A percentile compares a stretch with the other conserved stretches of the same genome.
Conservation (phyloP, 2,329 filamentous ascomycete genomes). For the Verticillium nubilum region DNA sequence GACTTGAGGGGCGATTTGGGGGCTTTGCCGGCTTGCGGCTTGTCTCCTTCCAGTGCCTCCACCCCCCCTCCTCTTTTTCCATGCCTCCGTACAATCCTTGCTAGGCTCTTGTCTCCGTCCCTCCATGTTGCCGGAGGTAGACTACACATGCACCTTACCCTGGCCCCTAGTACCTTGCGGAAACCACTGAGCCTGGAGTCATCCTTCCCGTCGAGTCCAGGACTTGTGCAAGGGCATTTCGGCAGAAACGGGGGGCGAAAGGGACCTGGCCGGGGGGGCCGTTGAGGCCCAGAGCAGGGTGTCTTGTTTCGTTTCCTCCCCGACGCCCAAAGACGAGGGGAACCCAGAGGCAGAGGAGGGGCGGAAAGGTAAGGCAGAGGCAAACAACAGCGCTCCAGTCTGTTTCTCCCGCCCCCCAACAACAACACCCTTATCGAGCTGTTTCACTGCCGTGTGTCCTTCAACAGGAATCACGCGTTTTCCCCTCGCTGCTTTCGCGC, state of each 20-base stretch:
- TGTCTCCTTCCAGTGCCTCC: conserved; percentile 1
- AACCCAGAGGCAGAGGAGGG: neutral
- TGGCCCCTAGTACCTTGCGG: conserved; percentile 1
- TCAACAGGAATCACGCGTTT: neutral
- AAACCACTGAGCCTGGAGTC: conserved; percentile 3
- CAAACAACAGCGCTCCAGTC: neutral
- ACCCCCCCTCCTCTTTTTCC: conserved; percentile 8
- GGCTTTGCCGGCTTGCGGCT: conserved; percentile 11
- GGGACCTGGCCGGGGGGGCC: conserved; percentile 4
- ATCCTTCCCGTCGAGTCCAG: conserved; percentile 10
- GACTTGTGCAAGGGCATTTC: conserved; percentile 12
- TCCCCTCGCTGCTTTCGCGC: neutral
- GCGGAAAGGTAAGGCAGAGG: neutral
- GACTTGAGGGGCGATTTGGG: conserved; percentile 1
- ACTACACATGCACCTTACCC: neutral
- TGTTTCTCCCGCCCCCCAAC: neutral
- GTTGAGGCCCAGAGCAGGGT: neutral
- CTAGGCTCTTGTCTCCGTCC: conserved; percentile 18
- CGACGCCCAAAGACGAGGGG: neutral
- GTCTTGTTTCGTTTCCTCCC: conserved; percentile 3
- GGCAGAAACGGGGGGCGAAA: conserved; percentile 11
- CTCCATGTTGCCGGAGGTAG: conserved; percentile 25
- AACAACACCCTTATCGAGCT: neutral
- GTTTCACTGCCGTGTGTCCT: neutral
- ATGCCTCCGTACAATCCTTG: conserved; percentile 20